Base-by-base conservation (phyloP, 2,329 filamentous ascomycete genomes). In the Domatiomyces globalis region DNA sequence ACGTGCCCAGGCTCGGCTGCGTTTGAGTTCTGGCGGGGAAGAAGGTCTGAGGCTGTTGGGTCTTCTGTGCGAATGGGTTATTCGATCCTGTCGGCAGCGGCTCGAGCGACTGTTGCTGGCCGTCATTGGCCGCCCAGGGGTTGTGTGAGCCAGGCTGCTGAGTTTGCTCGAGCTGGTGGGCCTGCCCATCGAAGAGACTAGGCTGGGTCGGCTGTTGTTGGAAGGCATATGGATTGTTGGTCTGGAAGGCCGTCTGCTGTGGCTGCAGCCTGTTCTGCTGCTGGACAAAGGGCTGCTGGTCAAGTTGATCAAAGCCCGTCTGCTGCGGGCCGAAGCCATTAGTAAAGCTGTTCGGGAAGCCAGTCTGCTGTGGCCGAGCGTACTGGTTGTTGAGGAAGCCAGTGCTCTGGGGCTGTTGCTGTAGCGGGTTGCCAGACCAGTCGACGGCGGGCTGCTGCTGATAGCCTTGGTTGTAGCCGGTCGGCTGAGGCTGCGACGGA, bases 401-500 rank as follows among this genome's bases (percentile, higher is more conserved):
- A 12, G 81, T 84, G 50, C 73, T 77, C 66, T 89, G 82, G 59
- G 83, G 72, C 65, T 86, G 83, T 62, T 81, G 82, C 53, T 90
- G 86, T 62, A 96, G 84, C 10, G 89, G 87, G 67, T 98, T 98
- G 53, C 90, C 92, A 62, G 94, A 92, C 80, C 94, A 96, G 69
- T 98, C 92, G 17, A 98, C 92, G 10, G 87, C 87, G 52, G 85
- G 85, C 65, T 95, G 90, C 70, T 98, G 92, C 71, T 96, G 89
- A 64, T 98, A 98, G 46, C 90, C 90, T 70, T 95, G 89, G 68
- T 95, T 96, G 72, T 87, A 88, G 36, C 88, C 90, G 12, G 89
- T 96, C 43, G 79, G 80, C 69, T 89, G 87, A 36, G 85, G 78
- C 61, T 87, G 84, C 20, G 74, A 68, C 5, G 81, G 76, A 36